Evolutionary conservation across 768 basidiomycete genomes (phyloP).

Genomic region (Chiua virens): DNA sequence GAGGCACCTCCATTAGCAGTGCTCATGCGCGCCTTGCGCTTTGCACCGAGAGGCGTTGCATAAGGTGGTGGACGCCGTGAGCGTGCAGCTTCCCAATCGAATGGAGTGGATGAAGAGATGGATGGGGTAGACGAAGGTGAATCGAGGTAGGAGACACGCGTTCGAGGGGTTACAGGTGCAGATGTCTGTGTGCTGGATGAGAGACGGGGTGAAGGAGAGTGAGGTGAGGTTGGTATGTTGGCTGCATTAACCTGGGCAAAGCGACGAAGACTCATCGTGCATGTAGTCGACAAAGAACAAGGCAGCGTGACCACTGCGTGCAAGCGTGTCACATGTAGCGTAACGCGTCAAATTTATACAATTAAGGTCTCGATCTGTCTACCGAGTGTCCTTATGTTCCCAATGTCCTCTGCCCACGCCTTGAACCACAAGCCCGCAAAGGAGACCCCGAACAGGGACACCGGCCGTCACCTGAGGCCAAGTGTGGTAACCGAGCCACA

Average conservation of each 20-base stretch:
- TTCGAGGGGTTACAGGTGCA: slow-evolving; percentile 45
- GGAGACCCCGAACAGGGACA: slow-evolving; percentile 48
- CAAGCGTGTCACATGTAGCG: slow-evolving; percentile 23
- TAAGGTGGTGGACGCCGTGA: slow-evolving; percentile 71
- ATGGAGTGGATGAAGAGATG: slow-evolving; percentile 71
- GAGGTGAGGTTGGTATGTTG: slow-evolving; percentile 38
- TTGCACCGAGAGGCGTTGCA: slow-evolving; percentile 53
- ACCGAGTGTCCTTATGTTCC: slow-evolving; percentile 21
- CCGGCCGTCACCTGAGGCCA: slow-evolving; percentile 67
- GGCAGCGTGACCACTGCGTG: slow-evolving; percentile 16
- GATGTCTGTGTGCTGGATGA: slow-evolving; percentile 40
- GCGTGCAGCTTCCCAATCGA: slow-evolving; percentile 88
- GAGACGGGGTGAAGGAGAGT: slow-evolving; percentile 36
- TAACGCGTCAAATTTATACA: slow-evolving; percentile 19
- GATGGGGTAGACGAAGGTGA: slow-evolving; percentile 70
- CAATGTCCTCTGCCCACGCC: slow-evolving; percentile 45
- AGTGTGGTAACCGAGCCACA: slow-evolving; percentile 79
- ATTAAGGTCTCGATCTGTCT: slow-evolving; percentile 11
- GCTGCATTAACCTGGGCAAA: slow-evolving; percentile 52
- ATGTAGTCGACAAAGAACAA: slow-evolving; percentile 2
- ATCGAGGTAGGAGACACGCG: slow-evolving; percentile 53
- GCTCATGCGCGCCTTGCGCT: slow-evolving; percentile 44
- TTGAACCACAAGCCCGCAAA: slow-evolving; percentile 58
- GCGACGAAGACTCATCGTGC: slow-evolving; percentile 54
- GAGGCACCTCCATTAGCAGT: slow-evolving; percentile 29